phyloP scores from a whole-genome alignment of 306 rosid genomes.

The Rubus parviflorus region DNA sequence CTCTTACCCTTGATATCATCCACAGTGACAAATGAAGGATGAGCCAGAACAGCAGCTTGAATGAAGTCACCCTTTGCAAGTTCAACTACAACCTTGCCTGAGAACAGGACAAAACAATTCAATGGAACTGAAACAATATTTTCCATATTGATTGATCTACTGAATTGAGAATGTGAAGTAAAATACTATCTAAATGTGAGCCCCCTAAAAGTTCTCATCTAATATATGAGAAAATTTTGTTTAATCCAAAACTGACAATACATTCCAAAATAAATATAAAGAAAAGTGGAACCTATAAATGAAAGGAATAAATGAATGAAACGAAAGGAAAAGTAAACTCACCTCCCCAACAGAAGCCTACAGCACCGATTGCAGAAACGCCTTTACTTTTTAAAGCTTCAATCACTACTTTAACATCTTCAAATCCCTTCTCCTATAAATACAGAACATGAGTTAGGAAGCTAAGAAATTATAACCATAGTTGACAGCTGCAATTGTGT shows the following conservation, averaged over 20 bases:
- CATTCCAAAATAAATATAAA: not conserved
- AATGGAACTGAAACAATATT: not conserved
- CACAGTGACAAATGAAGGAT: conserved; percentile 40
- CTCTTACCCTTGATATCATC: conserved; percentile 67
- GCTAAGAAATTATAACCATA: not conserved
- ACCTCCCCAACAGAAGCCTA: conserved; percentile 78
- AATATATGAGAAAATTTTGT: not conserved
- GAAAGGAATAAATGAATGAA: too few species aligned
- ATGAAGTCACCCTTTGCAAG: conserved; percentile 36
- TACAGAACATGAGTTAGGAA: not conserved
- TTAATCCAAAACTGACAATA: not conserved
- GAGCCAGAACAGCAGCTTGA: conserved; percentile 46
- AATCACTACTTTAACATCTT: conserved; percentile 46
- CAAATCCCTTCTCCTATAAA: conserved; percentile 50
- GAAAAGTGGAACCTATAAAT: too few species aligned
- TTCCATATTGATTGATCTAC: not conserved
- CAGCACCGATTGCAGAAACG: conserved; percentile 51
- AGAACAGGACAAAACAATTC: conserved; percentile 11
- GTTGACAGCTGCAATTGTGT: not conserved
- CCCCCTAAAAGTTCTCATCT: not conserved
- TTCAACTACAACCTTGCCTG: conserved; percentile 45
- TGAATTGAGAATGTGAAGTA: not conserved
- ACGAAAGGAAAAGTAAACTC: conserved; percentile 20
- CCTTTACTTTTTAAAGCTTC: conserved; percentile 55
- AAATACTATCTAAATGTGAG: not conserved